phyloP scores from a whole-genome alignment of 441 rosid species.

The Adansonia gregorii region DNA sequence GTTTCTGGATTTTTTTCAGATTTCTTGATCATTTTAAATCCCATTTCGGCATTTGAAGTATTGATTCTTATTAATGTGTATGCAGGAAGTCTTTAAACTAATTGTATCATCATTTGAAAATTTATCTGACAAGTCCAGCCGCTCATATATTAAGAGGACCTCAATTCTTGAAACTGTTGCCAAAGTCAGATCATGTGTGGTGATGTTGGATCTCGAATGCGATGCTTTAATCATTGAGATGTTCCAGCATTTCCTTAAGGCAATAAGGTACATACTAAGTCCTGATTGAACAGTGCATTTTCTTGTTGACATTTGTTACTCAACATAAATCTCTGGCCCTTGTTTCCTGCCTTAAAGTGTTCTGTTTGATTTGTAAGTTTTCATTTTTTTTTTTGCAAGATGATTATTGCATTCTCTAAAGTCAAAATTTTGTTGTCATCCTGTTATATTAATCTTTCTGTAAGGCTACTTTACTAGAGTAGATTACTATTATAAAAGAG shows the following conservation, averaged over 20 bases:
- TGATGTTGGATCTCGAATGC: conserved; percentile 98
- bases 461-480: neutral
- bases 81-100: conserved; percentile 68
- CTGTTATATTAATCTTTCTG: neutral
- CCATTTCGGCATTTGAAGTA: neutral
- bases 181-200: conserved; percentile 92
- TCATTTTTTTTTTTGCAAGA: neutral
- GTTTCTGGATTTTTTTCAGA: conserved; percentile 7
- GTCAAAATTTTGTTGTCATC: conserved; percentile 5
- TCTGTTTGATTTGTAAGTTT: conserved; percentile 1
- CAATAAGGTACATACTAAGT: conserved; percentile 63
- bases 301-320: neutral
- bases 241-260: conserved; percentile 86
- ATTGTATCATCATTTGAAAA: conserved; percentile 72
- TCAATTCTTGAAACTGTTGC: conserved; percentile 95
- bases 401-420: neutral
- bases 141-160: conserved; percentile 69
- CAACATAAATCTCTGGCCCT: neutral
- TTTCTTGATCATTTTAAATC: neutral
- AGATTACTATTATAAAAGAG: neutral
- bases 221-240: conserved; percentile 83
- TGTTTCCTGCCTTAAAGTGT: neutral
- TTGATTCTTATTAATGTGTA: conserved; percentile 1
- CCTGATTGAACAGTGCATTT: conserved; percentile 2
- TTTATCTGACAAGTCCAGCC: conserved; percentile 67